Evolutionary conservation across 2,329 filamentous ascomycete species (phyloP).

Genomic region (Cryphonectria carpinicola): DNA sequence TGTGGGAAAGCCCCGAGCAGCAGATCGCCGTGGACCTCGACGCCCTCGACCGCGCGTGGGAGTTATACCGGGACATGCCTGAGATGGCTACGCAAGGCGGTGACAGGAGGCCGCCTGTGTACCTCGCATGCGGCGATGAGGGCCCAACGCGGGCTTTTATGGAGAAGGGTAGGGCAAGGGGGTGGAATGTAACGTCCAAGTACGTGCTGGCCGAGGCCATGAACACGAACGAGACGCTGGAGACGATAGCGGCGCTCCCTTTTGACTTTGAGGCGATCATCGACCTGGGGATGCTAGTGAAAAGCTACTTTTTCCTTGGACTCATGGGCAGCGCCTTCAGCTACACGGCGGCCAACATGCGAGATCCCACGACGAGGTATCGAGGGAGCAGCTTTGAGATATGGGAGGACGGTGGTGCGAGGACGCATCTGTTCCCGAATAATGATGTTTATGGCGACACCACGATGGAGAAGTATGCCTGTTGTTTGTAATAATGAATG

Average conservation of each 20-base stretch:
- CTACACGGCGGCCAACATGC: slow-evolving; percentile 38
- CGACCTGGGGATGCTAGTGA: slow-evolving; percentile 40
- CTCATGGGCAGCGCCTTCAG: slow-evolving; percentile 41
- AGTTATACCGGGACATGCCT: slow-evolving; percentile 28
- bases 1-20: slow-evolving; percentile 39
- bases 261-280: slow-evolving; percentile 43
- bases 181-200: slow-evolving; percentile 42
- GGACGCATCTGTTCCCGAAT: slow-evolving; percentile 41
- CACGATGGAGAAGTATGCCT: slow-evolving; percentile 34
- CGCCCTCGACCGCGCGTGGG: slow-evolving; percentile 39
- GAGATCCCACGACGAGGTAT: slow-evolving; percentile 41
- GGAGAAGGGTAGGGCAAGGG: slow-evolving; percentile 34
- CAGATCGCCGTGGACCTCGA: slow-evolving; percentile 40
- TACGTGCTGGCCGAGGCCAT: slow-evolving; percentile 34
- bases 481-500: slow-evolving; percentile 36
- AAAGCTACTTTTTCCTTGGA: slow-evolving; percentile 40
- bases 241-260: slow-evolving; percentile 35
- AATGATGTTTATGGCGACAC: slow-evolving; percentile 32
- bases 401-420: slow-evolving; percentile 37
- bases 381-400: slow-evolving; percentile 38
- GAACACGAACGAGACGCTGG: slow-evolving; percentile 28
- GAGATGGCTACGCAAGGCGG: not conserved
- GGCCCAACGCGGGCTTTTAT: slow-evolving; percentile 37
- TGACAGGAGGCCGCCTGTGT: slow-evolving; percentile 36
- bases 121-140: slow-evolving; percentile 41